Conservation (phyloP, 2,329 filamentous ascomycete species). For the Raffaelea deltoideospora region DNA sequence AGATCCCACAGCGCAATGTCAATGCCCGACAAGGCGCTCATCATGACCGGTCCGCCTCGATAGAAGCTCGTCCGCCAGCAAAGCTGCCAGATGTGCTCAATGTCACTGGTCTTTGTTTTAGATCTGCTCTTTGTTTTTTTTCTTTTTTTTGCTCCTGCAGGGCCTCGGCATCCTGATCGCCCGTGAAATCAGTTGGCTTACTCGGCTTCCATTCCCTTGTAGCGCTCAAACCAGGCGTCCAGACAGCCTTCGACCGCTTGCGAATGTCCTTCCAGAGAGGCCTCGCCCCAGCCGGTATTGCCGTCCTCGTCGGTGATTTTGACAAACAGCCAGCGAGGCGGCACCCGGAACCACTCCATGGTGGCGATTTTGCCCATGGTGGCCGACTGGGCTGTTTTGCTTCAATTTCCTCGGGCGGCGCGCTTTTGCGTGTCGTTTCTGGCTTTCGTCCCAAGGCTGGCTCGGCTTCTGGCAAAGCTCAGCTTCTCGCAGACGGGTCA, state of each 20-base stretch:
- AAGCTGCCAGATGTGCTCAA: constrained; percentile 57
- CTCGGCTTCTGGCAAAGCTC: no score
- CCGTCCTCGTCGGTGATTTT: constrained; percentile 48
- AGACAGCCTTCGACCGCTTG: constrained; percentile 51
- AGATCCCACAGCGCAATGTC: constrained; percentile 60
- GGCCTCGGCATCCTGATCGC: background rate
- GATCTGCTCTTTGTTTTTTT: background rate
- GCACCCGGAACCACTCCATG: constrained; percentile 52
- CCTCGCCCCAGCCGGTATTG: constrained; percentile 49
- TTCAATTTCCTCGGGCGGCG: no score
- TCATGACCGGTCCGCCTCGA: constrained; percentile 54
- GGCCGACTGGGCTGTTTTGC: no score
- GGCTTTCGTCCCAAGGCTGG: no score
- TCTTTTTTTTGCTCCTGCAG: background rate
- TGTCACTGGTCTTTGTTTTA: constrained; percentile 31
- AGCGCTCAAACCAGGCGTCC: constrained; percentile 41
- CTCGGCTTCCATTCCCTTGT: constrained; percentile 49
- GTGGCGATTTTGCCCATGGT: constrained; percentile 28
- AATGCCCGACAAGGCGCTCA: constrained; percentile 55
- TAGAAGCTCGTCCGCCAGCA: constrained; percentile 53
- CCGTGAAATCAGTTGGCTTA: constrained; percentile 14
- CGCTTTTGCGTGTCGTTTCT: no score
- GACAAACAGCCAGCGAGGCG: constrained; percentile 54
- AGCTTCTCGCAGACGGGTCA: no score
- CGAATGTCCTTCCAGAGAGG: constrained; percentile 49